phyloP scores from a whole-genome alignment of 2,329 filamentous ascomycete genomes.

The Dothistroma pini region DNA sequence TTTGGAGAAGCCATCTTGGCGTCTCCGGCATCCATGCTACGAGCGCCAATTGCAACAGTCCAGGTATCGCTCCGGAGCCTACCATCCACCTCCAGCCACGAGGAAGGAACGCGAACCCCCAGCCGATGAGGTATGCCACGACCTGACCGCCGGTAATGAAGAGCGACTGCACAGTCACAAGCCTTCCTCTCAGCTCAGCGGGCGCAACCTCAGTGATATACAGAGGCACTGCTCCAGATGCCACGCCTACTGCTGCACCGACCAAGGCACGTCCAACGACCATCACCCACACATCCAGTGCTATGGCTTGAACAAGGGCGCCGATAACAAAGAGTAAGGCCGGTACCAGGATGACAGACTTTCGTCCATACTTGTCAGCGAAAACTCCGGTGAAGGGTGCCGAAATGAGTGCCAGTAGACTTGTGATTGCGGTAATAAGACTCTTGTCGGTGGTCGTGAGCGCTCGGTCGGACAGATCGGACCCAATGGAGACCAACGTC shows the following conservation, averaged over 20 bases:
- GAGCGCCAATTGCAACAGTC: constrained; percentile 64
- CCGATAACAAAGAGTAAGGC: constrained; percentile 66
- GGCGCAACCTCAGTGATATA: constrained; percentile 36
- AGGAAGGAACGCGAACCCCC: constrained; percentile 58
- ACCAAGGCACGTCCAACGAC: constrained; percentile 65
- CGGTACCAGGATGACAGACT: constrained; percentile 49
- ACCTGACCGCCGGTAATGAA: constrained; percentile 88
- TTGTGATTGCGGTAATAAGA: constrained; percentile 56
- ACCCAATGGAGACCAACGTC: constrained; percentile 54
- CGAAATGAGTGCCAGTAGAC: constrained; percentile 55
- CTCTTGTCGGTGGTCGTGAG: constrained; percentile 54
- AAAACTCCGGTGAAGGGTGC: constrained; percentile 41
- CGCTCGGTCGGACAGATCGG: constrained; percentile 49
- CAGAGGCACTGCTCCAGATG: constrained; percentile 75
- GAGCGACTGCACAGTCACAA: constrained; percentile 77
- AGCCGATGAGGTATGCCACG: constrained; percentile 80
- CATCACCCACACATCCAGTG: constrained; percentile 59
- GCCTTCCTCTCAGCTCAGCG: constrained; percentile 58
- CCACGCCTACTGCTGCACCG: constrained; percentile 68
- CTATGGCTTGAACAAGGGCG: constrained; percentile 61
- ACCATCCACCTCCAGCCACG: constrained; percentile 90
- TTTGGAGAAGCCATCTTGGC: constrained; percentile 78
- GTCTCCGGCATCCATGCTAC: constrained; percentile 79
- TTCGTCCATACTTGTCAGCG: constrained; percentile 48
- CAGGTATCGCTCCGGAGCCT: constrained; percentile 75